Evolutionary conservation across 2,329 filamentous ascomycete species (phyloP).

Genomic region (Claviceps sp.): DNA sequence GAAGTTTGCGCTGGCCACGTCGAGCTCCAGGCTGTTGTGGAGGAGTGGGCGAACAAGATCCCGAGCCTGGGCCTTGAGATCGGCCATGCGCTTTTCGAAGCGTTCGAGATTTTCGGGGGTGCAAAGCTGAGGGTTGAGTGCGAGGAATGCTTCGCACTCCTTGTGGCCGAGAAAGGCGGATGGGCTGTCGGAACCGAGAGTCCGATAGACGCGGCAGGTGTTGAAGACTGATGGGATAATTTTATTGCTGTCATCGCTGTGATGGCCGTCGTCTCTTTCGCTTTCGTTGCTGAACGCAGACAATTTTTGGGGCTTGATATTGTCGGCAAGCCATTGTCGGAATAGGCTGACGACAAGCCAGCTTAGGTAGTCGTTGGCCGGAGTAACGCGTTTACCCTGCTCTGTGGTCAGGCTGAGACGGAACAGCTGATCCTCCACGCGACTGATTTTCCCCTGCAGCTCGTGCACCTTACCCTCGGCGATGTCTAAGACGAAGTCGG

Average conservation of each 20-base stretch:
- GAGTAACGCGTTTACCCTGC: constrained; percentile 69
- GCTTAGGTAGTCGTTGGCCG: constrained; percentile 68
- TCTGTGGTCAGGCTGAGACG: constrained; percentile 13
- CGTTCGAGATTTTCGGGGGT: too few species aligned
- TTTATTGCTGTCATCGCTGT: constrained; percentile 8
- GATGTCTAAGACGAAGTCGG: constrained; percentile 22
- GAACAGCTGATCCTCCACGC: too few species aligned
- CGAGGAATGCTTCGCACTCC: too few species aligned
- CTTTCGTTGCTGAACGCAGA: constrained; percentile 17
- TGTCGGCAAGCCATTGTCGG: constrained; percentile 31
- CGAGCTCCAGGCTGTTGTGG: too few species aligned
- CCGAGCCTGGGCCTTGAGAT: too few species aligned
- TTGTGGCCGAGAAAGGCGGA: too few species aligned
- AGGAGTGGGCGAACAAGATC: too few species aligned
- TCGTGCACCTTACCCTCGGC: too few species aligned
- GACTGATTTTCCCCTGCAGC: too few species aligned
- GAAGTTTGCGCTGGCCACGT: constrained; percentile 17
- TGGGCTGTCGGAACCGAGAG: constrained; percentile 43
- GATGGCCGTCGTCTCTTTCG: neutral
- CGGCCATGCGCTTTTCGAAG: too few species aligned
- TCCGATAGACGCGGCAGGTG: constrained; percentile 61
- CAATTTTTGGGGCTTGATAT: constrained; percentile 56
- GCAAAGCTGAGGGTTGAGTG: too few species aligned
- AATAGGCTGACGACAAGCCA: constrained; percentile 84
- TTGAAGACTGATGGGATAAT: constrained; percentile 36